Percentiles rank a stretch among this genome's conserved stretches.
Evolutionary conservation across 768 basidiomycete genomes (phyloP).

Genomic region (Amanita muscaria): DNA sequence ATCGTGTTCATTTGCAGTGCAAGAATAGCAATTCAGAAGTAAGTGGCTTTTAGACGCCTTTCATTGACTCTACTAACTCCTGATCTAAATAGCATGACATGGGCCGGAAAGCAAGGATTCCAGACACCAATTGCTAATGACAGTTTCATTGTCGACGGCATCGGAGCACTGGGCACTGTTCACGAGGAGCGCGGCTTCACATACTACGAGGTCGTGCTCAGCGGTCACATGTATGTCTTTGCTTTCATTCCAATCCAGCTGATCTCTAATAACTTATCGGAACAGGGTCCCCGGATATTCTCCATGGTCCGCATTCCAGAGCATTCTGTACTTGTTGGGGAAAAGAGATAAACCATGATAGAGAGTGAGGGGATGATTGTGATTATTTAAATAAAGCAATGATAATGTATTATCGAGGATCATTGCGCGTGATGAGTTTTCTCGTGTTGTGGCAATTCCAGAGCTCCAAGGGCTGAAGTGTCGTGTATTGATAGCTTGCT

Average conservation of each 20-base stretch:
- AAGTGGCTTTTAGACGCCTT: constrained; percentile 13
- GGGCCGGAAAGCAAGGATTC: constrained; percentile 65
- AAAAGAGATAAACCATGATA: too few relatives aligned
- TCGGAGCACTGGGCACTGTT: constrained; percentile 56
- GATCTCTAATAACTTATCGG: constrained; percentile 5
- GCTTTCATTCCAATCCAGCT: neutral
- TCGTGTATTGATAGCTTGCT: too few relatives aligned
- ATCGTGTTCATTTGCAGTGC: constrained; percentile 28
- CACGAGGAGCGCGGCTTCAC: constrained; percentile 64
- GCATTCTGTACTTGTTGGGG: constrained; percentile 62
- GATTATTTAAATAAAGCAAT: too few relatives aligned
- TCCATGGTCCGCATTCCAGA: constrained; percentile 62
- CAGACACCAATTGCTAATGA: constrained; percentile 57
- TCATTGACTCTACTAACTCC: neutral
- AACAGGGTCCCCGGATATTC: constrained; percentile 59
- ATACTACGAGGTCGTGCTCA: constrained; percentile 55
- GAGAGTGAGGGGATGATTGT: too few relatives aligned
- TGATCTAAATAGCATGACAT: constrained; percentile 33
- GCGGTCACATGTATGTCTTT: constrained; percentile 60
- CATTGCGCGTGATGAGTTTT: too few relatives aligned
- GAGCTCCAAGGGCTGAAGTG: too few relatives aligned
- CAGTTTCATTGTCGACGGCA: constrained; percentile 61
- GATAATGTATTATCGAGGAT: too few relatives aligned
- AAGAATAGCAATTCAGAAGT: constrained; percentile 61
- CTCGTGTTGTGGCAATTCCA: too few relatives aligned